Conservation (phyloP, 148 eudicot genomes). For the Heliosperma pusillum region DNA sequence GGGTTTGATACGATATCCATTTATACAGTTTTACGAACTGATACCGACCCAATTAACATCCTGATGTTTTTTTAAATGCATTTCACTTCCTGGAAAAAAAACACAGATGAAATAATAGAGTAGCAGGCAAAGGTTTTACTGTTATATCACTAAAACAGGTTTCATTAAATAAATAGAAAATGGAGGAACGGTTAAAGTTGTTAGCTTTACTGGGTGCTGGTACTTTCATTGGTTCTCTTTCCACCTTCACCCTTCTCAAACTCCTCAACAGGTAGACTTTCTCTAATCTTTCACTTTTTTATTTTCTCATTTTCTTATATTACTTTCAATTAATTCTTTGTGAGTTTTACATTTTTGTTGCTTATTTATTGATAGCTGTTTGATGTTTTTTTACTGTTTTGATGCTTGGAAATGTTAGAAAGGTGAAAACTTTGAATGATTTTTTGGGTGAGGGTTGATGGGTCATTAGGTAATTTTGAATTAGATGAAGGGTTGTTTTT, state of each 20-base stretch:
- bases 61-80: too few relatives aligned
- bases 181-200: conserved; percentile 65
- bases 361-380: background rate
- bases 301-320: background rate
- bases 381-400: background rate
- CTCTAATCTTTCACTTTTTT: background rate
- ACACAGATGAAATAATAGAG: too few relatives aligned
- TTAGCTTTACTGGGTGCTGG: conserved; percentile 68
- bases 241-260: conserved; percentile 64
- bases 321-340: background rate
- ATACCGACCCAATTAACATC: too few relatives aligned
- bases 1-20: too few relatives aligned
- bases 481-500: background rate
- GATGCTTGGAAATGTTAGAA: background rate
- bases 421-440: background rate
- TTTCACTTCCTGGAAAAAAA: too few relatives aligned
- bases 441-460: conserved; percentile 1
- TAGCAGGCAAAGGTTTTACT: too few relatives aligned
- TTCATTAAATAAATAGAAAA: too few relatives aligned
- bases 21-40: too few relatives aligned
- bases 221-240: conserved; percentile 70
- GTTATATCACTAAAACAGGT: too few relatives aligned
- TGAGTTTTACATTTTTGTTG: background rate
- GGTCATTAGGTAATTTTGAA: background rate
- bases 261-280: conserved; percentile 53